These are phyloP conservation scores for Pichia terricola DNA, from an alignment of 1,139 yeast species.

Conservation along the genomic window DNA sequence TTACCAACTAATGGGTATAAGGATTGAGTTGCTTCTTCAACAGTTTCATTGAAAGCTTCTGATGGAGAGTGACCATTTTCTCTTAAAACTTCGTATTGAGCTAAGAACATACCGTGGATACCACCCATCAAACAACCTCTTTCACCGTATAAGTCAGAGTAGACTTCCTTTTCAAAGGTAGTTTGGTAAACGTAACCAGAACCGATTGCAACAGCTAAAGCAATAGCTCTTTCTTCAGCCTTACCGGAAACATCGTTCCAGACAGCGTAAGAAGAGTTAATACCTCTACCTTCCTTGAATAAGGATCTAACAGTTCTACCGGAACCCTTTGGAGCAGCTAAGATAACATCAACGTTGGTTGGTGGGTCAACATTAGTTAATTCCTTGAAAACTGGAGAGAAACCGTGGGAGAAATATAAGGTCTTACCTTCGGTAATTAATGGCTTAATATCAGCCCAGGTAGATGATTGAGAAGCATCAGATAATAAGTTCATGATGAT, in stretches of 20 bases:
- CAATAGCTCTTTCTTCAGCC: slow-evolving; percentile 98
- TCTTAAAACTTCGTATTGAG: slow-evolving; percentile 98
- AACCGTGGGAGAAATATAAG: slow-evolving; percentile 97
- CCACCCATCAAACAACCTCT: slow-evolving; percentile 99
- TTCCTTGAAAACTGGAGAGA: slow-evolving; percentile 98
- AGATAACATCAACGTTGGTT: slow-evolving; percentile 86
- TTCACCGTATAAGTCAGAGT: slow-evolving; percentile 99
- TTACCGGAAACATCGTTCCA: slow-evolving; percentile 99
- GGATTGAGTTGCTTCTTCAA: slow-evolving; percentile 99
- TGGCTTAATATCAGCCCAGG: slow-evolving; percentile 84
- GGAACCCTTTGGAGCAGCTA: slow-evolving; percentile 99
- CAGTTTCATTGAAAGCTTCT: slow-evolving; percentile 99
- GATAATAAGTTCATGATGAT: slow-evolving; percentile 95
- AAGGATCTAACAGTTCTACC: slow-evolving; percentile 99
- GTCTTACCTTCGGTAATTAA: slow-evolving; percentile 94
- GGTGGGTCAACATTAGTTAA: slow-evolving; percentile 96
- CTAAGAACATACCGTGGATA: slow-evolving; percentile 99
- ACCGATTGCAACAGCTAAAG: slow-evolving; percentile 98
- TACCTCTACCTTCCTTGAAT: slow-evolving; percentile 99
- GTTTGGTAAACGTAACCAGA: slow-evolving; percentile 99
- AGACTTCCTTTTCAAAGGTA: slow-evolving; percentile 97
- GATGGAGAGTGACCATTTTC: slow-evolving; percentile 99
- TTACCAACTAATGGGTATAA: slow-evolving; percentile 97
- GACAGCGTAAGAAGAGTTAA: slow-evolving; percentile 97
- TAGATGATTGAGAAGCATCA: slow-evolving; percentile 99